Evolutionary conservation across 2,329 filamentous ascomycete species (phyloP), one percentile per base, ranked within the genome.

Genomic region (Trichoderma atrobrunneum): DNA sequence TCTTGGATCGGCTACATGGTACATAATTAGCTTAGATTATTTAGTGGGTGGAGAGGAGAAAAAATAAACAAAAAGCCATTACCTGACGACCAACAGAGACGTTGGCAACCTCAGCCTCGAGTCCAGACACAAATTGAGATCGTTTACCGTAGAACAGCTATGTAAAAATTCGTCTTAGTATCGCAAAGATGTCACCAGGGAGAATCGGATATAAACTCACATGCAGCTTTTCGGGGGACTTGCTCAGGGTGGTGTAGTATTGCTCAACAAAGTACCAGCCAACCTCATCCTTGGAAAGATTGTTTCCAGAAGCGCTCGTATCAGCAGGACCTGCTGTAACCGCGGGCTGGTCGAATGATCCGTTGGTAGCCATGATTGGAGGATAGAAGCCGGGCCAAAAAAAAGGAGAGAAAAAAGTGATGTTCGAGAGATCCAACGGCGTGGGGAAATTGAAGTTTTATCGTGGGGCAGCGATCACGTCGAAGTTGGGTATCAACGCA

Each of bases 261-360:
- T 97, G 94, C 88, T 98, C 95, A 72, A 99, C 96, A 78, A 99
- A 99, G 86, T 95, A 98, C 96, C 96, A 99, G 83, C 94, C 96
- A 77, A 99, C 94, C 85, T 98, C 94, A 82, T 97, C 94, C 86
- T 97, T 98, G 78, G 87, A 86, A 54, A 90, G 84, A 77, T 88
- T 86, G 79, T 80, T 84, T 74, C 78, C 77, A 30, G 72, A 63
- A 73, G 78, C 75, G 59, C 80, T 77, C 73, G 80, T 77, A 71
- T 81, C 81, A 73, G 78, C 77, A 63, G 81, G 73, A 68, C 80
- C 76, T 72, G 81, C 77, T 72, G 83, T 77, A 66, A 79, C 77
- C 72, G 79, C 77, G 74, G 80, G 80, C 77, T 84, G 82, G 73
- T 85, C 83, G 78, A 84, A 81, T 79, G 82, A 87, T 81, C 87